Evolutionary conservation across 805 yeast species (phyloP), one percentile per base, ranked within the genome.

Genomic region (Tetrapisispora nanseiensis): DNA sequence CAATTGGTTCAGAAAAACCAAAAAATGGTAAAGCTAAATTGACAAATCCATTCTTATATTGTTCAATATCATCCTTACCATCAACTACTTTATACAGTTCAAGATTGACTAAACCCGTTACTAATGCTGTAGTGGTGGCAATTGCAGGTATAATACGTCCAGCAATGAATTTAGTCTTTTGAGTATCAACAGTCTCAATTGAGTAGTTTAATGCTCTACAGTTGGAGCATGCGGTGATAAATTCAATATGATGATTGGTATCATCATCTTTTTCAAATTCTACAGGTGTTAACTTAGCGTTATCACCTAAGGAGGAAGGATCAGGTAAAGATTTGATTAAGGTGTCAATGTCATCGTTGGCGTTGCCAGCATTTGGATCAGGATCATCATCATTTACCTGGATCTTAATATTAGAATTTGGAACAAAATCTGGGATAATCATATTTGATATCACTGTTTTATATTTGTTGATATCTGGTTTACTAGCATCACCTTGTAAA

Each of bases 261-360:
- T 92, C 99, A 63, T 92, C 98, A 67, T 92, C 99, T 67, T 92
- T 92, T 68, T 92, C 99, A 62, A 92, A 92, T 52, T 89, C 97
- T 37, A 82, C 92, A n/a, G 95, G 89, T 26, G 61, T 70, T 54
- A 92, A 71, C 59, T 95, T 75, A 68, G 82, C 89, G 2, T 95
- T 96, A 9, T 6, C 3, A 6, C 90, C 94, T 56, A 92, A 67
- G 0, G 89, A 70, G 2, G 95, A 78, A 31, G 97, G 95, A 42
- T 84, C 78, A 23, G 99, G 99, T 52, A 92, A 73, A 11, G 82
- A 70, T 33, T 82, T 78, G 21, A 94, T 86, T 43, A 92, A 68
- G 45, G 70, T 62, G 51, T 75, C 77, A 50, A 89, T 65, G 42
- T 78, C 83, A 48, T 78, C 84, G 50, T 79, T 92, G 18, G 61